Base-by-base conservation (phyloP, 495 filamentous ascomycete genomes). In the Penicillium pancosmium region DNA sequence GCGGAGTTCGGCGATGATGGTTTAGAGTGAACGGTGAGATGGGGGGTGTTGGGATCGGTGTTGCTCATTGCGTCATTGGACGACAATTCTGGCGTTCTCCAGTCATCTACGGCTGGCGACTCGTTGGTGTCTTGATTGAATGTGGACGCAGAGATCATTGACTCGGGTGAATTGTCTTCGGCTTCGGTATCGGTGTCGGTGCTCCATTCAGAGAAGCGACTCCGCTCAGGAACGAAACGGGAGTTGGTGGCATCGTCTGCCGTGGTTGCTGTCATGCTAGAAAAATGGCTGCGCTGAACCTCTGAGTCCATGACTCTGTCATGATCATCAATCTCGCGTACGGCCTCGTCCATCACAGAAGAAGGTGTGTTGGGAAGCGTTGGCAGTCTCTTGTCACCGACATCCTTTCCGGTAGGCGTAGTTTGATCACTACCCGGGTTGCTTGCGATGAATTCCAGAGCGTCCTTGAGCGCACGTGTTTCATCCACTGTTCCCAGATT, bases 161-260 rank as follows among this genome's bases (percentile, higher is more conserved):
- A 78, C 34, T 72, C 74, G n/a, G 71, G 72, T 3, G 76, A 74
- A 50, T 69, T 60, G 27, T 69, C 59, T 13, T 70, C 56, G 13
- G 21, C 33, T 60, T 56, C 57, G 18, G 55, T 53, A 8, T 77
- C 76, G 7, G 68, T 77, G 44, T 78, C 74, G 4, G 75, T 73
- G 50, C 76, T 78, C 78, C 78, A 80, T 67, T 78, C 73, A 0
- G 78, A 80, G 53, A 80, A 80, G n/a, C 69, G 76, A 53, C 76
- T 80, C 55, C 54, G 61, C 47, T 80, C 75, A 12, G 56, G 64
- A 7, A 61, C 18, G 5, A 70, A 67, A 11, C 64, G 60, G 4
- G 67, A 64, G 19, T 59, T 52, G 16, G 53, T 63, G 21, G 73
- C 74, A 10, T 73, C 77, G 25, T 72, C 71, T 18, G 68, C 68